A percentile compares a stretch with the other conserved stretches of the same genome.
Conservation (phyloP, 768 basidiomycete species). For the Tephrocybe sp. region DNA sequence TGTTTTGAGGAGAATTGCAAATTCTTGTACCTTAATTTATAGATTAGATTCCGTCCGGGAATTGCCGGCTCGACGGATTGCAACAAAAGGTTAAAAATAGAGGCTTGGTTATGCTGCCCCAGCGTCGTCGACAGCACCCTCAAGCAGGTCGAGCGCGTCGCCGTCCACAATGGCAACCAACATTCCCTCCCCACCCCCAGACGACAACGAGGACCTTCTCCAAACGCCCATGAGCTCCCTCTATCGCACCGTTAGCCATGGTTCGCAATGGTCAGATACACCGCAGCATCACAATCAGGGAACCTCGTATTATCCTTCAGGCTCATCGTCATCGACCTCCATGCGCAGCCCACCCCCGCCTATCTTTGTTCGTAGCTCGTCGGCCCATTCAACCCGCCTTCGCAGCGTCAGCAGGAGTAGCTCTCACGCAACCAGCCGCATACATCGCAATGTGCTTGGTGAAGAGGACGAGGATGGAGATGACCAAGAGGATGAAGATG, state of each 20-base stretch:
- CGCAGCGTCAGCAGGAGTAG: conserved; percentile 69
- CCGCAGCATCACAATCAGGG: conserved; percentile 69
- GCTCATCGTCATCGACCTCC: conserved; percentile 42
- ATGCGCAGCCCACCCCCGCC: conserved; percentile 42
- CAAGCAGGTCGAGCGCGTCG: conserved; percentile 18
- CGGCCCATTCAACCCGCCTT: conserved; percentile 46
- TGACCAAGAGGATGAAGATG: conserved; percentile 35
- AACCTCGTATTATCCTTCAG: conserved; percentile 59
- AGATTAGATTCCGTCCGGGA: conserved; percentile 27
- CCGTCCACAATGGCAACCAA: conserved; percentile 27
- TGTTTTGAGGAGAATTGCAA: background rate
- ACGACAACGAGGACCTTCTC: conserved; percentile 32
- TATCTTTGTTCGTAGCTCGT: conserved; percentile 49
- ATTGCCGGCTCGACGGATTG: conserved; percentile 20
- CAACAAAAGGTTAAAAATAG: conserved; percentile 12
- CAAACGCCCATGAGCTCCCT: conserved; percentile 43
- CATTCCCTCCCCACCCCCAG: conserved; percentile 28
- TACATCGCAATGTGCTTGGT: conserved; percentile 42
- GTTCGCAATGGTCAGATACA: conserved; percentile 63
- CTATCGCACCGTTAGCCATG: conserved; percentile 47
- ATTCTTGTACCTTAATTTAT: conserved; percentile 1
- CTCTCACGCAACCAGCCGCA: conserved; percentile 47
- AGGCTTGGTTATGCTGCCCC: conserved; percentile 5
- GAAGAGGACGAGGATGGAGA: conserved; percentile 56
- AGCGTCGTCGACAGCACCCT: conserved; percentile 6